A percentile compares a stretch with the other conserved stretches of the same genome.
These are phyloP conservation scores for Boletus edulis DNA, from an alignment of 768 basidiomycete species.

Conservation along the genomic window DNA sequence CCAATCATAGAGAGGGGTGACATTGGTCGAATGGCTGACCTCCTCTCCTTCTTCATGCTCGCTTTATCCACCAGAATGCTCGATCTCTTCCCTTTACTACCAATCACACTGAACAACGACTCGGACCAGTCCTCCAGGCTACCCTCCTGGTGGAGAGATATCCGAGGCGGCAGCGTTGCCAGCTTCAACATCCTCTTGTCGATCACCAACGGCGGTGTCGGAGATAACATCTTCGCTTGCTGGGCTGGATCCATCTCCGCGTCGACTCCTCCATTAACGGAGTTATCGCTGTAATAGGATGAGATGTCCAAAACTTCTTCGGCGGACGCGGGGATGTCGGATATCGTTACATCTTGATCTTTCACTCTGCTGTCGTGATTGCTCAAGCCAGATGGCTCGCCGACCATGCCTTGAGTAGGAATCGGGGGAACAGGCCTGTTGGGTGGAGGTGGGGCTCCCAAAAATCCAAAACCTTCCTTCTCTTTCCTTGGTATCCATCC, in stretches of 20 bases:
- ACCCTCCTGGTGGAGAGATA: constrained; percentile 50
- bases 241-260: constrained; percentile 7
- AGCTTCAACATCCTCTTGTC: constrained; percentile 21
- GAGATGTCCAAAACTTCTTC: constrained; percentile 31
- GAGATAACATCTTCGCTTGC: constrained; percentile 8
- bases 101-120: constrained; percentile 52
- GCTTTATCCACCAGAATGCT: constrained; percentile 3
- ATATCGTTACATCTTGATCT: not conserved
- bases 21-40: constrained; percentile 17
- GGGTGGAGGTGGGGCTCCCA: constrained; percentile 7
- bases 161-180: constrained; percentile 44
- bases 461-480: constrained; percentile 8
- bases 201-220: constrained; percentile 33
- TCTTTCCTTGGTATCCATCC: constrained; percentile 13
- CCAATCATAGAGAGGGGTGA: not conserved
- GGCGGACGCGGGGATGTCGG: constrained; percentile 21
- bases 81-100: constrained; percentile 23
- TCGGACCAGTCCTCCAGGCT: constrained; percentile 56
- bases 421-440: constrained; percentile 17
- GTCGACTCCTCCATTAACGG: constrained; percentile 2
- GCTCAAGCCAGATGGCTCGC: constrained; percentile 7
- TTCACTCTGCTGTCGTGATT: not conserved
- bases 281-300: constrained; percentile 13
- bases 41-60: constrained; percentile 12
- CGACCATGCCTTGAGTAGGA: constrained; percentile 2